Conservation (phyloP, 2,329 filamentous ascomycete species). For the Domatiomyces globalis region DNA sequence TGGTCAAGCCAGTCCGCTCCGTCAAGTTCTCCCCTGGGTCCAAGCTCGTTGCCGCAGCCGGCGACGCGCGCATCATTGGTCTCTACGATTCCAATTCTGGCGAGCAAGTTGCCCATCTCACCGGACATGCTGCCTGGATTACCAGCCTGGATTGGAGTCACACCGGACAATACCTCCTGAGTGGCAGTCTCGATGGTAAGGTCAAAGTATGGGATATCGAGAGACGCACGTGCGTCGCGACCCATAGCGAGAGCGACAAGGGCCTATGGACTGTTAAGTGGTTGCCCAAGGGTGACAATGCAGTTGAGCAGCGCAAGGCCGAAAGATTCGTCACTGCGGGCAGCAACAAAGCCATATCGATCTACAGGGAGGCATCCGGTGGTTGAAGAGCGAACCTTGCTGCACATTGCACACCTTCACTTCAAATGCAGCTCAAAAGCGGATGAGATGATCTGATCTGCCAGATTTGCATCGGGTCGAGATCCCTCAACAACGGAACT, state of each 20-base stretch:
- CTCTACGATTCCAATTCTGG: constrained; percentile 87
- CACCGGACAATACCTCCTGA: constrained; percentile 81
- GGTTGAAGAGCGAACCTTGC: constrained; percentile 26
- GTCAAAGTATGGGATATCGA: constrained; percentile 94
- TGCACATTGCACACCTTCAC: neutral
- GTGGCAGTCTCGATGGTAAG: constrained; percentile 80
- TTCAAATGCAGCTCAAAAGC: neutral
- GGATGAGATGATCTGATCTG: neutral
- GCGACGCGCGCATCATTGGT: constrained; percentile 76
- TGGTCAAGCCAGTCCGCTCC: constrained; percentile 72
- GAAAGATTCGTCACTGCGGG: constrained; percentile 69
- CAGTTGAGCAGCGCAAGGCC: constrained; percentile 26
- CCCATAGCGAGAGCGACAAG: constrained; percentile 80
- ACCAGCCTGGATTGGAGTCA: constrained; percentile 85
- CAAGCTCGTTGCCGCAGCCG: constrained; percentile 73
- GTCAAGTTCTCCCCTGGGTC: constrained; percentile 79
- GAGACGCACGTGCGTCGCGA: constrained; percentile 70
- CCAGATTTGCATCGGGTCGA: neutral
- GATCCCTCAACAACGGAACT: neutral
- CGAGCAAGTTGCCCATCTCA: constrained; percentile 77
- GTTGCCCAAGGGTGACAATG: constrained; percentile 53
- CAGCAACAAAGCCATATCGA: constrained; percentile 58
- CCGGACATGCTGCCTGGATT: constrained; percentile 73
- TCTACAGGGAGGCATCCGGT: constrained; percentile 74
- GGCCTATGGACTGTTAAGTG: constrained; percentile 72